A percentile compares a stretch with the other conserved stretches of the same genome.
phyloP scores from a whole-genome alignment of 345 rosid genomes.

The Raphanus raphanistrum region DNA sequence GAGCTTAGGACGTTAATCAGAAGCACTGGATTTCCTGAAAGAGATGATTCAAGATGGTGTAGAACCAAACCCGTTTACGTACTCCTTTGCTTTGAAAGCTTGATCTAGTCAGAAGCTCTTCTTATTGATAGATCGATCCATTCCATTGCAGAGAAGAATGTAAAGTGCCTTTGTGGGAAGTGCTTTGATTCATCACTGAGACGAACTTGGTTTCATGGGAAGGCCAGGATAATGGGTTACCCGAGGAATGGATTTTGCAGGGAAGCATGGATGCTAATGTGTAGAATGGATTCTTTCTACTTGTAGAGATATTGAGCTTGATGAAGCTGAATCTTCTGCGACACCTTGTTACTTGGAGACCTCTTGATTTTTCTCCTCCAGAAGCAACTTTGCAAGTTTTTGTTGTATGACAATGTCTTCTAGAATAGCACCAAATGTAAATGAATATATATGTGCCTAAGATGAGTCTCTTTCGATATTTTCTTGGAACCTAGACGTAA shows the following conservation, averaged over 20 bases:
- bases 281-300: conserved; percentile 64
- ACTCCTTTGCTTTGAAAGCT: conserved; percentile 78
- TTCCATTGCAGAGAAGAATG: conserved; percentile 72
- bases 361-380: conserved; percentile 33
- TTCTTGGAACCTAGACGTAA: neutral
- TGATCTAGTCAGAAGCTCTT: conserved; percentile 73
- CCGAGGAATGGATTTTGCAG: conserved; percentile 68
- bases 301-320: conserved; percentile 62
- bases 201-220: conserved; percentile 77
- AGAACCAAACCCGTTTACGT: conserved; percentile 74
- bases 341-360: conserved; percentile 40
- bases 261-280: conserved; percentile 72
- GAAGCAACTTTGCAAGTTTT: neutral
- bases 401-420: conserved; percentile 7
- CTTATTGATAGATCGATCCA: conserved; percentile 64
- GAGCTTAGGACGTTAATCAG: conserved; percentile 63
- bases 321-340: conserved; percentile 40
- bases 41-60: conserved; percentile 89
- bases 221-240: conserved; percentile 75
- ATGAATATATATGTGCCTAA: neutral
- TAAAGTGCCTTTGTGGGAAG: conserved; percentile 74
- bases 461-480: no score
- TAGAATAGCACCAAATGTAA: conserved; percentile 22
- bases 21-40: conserved; percentile 70
- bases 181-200: conserved; percentile 70